Evolutionary conservation across 192 early-diverging fungal species (phyloP).

Genomic region (Coemansia sp.): DNA sequence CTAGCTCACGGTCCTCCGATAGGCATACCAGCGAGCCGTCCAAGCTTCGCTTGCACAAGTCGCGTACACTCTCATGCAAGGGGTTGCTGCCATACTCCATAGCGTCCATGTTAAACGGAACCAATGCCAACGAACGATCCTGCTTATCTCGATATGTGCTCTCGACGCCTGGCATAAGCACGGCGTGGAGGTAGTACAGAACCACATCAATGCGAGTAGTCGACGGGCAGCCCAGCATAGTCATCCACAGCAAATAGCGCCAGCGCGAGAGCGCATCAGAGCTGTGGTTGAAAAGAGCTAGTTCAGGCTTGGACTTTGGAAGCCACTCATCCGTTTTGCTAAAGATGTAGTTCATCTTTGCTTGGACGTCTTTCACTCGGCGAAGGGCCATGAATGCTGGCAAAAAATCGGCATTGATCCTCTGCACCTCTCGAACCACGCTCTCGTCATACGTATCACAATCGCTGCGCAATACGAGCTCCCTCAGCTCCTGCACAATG

Average conservation of each 20-base stretch:
- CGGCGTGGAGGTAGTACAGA: conserved; percentile 24
- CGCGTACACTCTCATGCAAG: not conserved
- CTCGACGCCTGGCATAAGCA: conserved; percentile 22
- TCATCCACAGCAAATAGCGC: conserved; percentile 45
- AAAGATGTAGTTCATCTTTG: conserved; percentile 13
- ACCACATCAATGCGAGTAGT: conserved; percentile 41
- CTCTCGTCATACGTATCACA: not conserved
- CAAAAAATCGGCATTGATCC: conserved; percentile 7
- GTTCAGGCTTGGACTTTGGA: conserved; percentile 8
- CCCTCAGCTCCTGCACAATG: conserved; percentile 29
- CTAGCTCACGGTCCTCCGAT: conserved; percentile 1
- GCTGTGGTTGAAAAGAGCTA: conserved; percentile 15
- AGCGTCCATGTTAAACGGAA: conserved; percentile 25
- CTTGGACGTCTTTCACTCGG: not conserved
- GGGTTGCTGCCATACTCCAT: conserved; percentile 21
- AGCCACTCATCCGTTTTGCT: conserved; percentile 13
- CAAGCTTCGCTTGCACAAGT: not conserved
- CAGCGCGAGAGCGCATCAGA: conserved; percentile 33
- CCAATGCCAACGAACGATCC: not conserved
- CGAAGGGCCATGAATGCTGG: conserved; percentile 1
- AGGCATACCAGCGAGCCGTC: conserved; percentile 11
- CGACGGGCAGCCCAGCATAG: conserved; percentile 19
- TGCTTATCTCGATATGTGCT: not conserved
- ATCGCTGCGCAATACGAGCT: not conserved
- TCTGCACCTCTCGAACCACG: conserved; percentile 1